Evolutionary conservation across 2,329 filamentous ascomycete species (phyloP).

Genomic region (Phialemoniopsis sp.): DNA sequence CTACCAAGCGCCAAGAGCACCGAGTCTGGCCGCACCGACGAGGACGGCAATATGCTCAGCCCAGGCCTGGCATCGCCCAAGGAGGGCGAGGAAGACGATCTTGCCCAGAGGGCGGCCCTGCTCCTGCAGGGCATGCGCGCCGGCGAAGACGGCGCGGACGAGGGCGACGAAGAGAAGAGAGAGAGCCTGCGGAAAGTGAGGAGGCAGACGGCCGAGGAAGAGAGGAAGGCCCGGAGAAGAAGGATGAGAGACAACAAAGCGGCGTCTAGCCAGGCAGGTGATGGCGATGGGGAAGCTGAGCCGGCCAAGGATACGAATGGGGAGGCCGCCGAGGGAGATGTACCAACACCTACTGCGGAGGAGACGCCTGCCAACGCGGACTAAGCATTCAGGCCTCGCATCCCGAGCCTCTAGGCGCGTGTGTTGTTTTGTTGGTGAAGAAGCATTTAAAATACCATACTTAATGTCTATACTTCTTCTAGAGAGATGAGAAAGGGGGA

Average conservation of each 20-base stretch:
- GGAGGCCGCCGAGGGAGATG: constrained; percentile 3
- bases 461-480: background rate
- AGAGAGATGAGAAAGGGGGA: too few relatives aligned
- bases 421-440: too few relatives aligned
- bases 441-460: background rate
- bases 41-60: constrained; percentile 48
- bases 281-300: constrained; percentile 46
- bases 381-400: background rate
- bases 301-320: constrained; percentile 5
- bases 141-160: constrained; percentile 38
- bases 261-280: constrained; percentile 38
- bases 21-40: constrained; percentile 31
- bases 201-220: constrained; percentile 75
- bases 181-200: constrained; percentile 56
- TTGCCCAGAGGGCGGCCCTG: constrained; percentile 79
- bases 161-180: constrained; percentile 48
- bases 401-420: too few relatives aligned
- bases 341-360: constrained; percentile 14
- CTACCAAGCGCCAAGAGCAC: constrained; percentile 22
- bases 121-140: constrained; percentile 79
- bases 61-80: constrained; percentile 41
- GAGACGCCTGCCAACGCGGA: constrained; percentile 11
- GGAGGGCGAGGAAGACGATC: constrained; percentile 59
- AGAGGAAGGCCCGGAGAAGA: constrained; percentile 63
- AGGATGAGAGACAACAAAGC: constrained; percentile 54